phyloP scores from a whole-genome alignment of 1,139 yeast species.

The Hanseniaspora gamundiae region DNA sequence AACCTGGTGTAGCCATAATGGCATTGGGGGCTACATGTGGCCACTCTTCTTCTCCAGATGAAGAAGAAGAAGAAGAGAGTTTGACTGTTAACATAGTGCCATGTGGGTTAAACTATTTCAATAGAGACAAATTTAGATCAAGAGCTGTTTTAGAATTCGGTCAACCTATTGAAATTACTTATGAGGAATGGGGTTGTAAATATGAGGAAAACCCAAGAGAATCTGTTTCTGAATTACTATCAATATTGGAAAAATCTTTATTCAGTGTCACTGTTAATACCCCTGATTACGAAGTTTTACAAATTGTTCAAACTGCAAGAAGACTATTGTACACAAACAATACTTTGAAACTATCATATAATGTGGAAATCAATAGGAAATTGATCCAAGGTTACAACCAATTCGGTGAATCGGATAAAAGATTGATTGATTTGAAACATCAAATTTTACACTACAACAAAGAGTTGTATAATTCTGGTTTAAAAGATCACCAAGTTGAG shows the following conservation, averaged over 20 bases:
- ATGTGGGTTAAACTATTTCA: slow-evolving; percentile 68
- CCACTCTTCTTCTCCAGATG: no score
- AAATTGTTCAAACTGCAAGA: slow-evolving; percentile 67
- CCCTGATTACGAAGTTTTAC: slow-evolving; percentile 62
- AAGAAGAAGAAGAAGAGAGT: no score
- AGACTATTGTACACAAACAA: slow-evolving; percentile 38
- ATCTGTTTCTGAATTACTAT: slow-evolving; percentile 45
- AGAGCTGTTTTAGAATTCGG: slow-evolving; percentile 72
- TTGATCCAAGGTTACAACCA: slow-evolving; percentile 53
- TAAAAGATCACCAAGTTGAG: slow-evolving; percentile 64
- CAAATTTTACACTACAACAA: slow-evolving; percentile 45
- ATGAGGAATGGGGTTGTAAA: slow-evolving; percentile 35
- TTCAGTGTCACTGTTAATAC: slow-evolving; percentile 65
- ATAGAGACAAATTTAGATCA: slow-evolving; percentile 63
- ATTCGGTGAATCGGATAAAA: slow-evolving; percentile 42
- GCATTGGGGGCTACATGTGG: slow-evolving; percentile 61
- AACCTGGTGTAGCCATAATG: slow-evolving; percentile 76
- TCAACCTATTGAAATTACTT: slow-evolving; percentile 46
- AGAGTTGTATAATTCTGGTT: slow-evolving; percentile 39
- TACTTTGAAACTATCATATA: slow-evolving; percentile 43
- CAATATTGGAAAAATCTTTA: slow-evolving; percentile 43
- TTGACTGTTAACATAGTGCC: slow-evolving; percentile 54
- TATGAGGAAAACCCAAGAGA: slow-evolving; percentile 46
- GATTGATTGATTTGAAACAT: slow-evolving; percentile 38
- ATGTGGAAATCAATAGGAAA: slow-evolving; percentile 63